A percentile compares a stretch with the other conserved stretches of the same genome.
Evolutionary conservation across 1,139 yeast genomes (phyloP).

Genomic region (Hyphopichia khmerensis): DNA sequence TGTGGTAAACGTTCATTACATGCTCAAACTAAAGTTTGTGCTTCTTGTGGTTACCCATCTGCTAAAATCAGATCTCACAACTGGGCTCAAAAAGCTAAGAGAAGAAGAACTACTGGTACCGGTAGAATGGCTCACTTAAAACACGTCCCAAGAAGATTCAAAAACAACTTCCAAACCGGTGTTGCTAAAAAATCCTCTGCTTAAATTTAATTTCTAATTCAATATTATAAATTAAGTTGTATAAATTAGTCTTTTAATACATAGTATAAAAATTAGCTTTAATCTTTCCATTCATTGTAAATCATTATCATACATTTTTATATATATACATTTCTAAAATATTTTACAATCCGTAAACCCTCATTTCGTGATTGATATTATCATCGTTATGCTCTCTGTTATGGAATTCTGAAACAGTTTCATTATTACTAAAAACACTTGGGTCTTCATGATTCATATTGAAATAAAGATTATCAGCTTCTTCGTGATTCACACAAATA

Average conservation of each 20-base stretch:
- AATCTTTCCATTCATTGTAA: background rate
- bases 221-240: constrained; percentile 6
- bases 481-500: constrained; percentile 69
- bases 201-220: constrained; percentile 21
- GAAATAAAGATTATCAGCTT: constrained; percentile 71
- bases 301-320: background rate
- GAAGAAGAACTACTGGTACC: constrained; percentile 99
- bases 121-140: constrained; percentile 99
- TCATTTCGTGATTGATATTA: constrained; percentile 1
- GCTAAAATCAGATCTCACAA: constrained; percentile 98
- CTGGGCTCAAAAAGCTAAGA: constrained; percentile 99
- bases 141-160: constrained; percentile 96
- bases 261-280: constrained; percentile 5
- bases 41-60: constrained; percentile 99
- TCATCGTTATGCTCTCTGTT: background rate
- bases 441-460: constrained; percentile 53
- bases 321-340: constrained; percentile 2
- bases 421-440: background rate
- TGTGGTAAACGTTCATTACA: constrained; percentile 99
- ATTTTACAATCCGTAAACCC: background rate
- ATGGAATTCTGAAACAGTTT: background rate
- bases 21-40: constrained; percentile 98
- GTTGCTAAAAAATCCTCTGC: constrained; percentile 59
- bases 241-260: background rate
- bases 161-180: constrained; percentile 98